A percentile compares a stretch with the other conserved stretches of the same genome.
phyloP scores from a whole-genome alignment of 306 rosid genomes.

The Castanopsis chinensis region DNA sequence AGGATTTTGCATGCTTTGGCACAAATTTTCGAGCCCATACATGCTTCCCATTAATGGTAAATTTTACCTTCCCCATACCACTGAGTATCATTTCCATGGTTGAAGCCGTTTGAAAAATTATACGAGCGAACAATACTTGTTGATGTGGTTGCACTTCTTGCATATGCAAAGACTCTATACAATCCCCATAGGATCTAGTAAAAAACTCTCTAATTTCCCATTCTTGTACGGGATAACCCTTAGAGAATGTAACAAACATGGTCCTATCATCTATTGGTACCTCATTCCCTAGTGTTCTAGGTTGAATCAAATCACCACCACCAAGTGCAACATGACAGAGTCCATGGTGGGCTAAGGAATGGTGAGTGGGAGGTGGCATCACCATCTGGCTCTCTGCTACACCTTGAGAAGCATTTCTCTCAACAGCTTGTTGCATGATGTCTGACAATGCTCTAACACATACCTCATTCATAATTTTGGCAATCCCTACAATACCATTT shows the following conservation, averaged over 20 bases:
- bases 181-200: constrained; percentile 36
- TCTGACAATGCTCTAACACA: constrained; percentile 51
- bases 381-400: background rate
- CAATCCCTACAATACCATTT: constrained; percentile 22
- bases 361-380: background rate
- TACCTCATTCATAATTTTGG: constrained; percentile 20
- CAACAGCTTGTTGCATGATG: constrained; percentile 38
- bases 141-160: constrained; percentile 44
- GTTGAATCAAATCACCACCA: background rate
- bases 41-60: constrained; percentile 69
- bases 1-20: constrained; percentile 32
- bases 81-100: constrained; percentile 45
- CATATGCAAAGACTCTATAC: constrained; percentile 59
- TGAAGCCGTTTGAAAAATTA: constrained; percentile 36
- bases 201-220: constrained; percentile 59
- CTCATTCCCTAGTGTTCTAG: background rate
- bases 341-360: background rate
- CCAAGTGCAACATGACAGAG: background rate
- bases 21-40: constrained; percentile 70
- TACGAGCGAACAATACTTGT: constrained; percentile 61
- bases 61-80: constrained; percentile 50
- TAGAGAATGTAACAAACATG: constrained; percentile 72
- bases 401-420: background rate
- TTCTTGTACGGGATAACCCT: constrained; percentile 59
- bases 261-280: constrained; percentile 51